A percentile compares a stretch with the other conserved stretches of the same genome.
These are phyloP conservation scores for Blastobotrys americana DNA, from an alignment of 805 yeast species.

Conservation along the genomic window DNA sequence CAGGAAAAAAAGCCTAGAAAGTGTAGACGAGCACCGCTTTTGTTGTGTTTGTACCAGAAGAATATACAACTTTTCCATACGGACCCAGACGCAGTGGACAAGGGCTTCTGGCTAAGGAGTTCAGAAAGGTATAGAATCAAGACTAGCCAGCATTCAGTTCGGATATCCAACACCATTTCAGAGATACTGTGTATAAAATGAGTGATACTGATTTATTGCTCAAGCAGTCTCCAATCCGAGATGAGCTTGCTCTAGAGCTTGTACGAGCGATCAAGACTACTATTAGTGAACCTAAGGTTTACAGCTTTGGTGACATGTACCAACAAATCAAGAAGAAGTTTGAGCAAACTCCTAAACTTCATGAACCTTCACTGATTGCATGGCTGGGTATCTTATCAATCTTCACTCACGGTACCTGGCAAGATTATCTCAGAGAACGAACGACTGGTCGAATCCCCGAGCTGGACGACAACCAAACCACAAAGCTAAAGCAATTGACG, in stretches of 20 bases:
- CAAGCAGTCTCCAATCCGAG: too few species aligned
- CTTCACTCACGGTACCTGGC: constrained; percentile 18
- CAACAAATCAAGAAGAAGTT: constrained; percentile 1
- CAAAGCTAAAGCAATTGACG: constrained; percentile 21
- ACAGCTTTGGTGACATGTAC: constrained; percentile 4
- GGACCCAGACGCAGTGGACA: too few species aligned
- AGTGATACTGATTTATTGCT: too few species aligned
- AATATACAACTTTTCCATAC: too few species aligned
- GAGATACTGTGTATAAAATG: too few species aligned
- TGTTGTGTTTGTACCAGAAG: too few species aligned
- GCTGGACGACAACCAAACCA: constrained; percentile 11
- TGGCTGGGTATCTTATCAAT: constrained; percentile 15
- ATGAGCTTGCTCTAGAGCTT: background rate
- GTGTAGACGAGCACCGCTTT: too few species aligned
- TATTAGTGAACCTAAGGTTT: background rate
- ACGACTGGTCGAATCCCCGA: constrained; percentile 5
- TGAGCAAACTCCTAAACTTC: background rate
- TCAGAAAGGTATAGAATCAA: too few species aligned
- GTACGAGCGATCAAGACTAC: background rate
- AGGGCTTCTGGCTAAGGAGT: too few species aligned
- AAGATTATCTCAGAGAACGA: constrained; percentile 7
- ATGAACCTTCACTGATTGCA: background rate
- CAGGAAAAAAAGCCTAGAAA: too few species aligned
- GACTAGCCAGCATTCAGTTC: too few species aligned
- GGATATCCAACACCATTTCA: too few species aligned